Conservation (phyloP, 345 rosid genomes). For the Moricandia arvensis region DNA sequence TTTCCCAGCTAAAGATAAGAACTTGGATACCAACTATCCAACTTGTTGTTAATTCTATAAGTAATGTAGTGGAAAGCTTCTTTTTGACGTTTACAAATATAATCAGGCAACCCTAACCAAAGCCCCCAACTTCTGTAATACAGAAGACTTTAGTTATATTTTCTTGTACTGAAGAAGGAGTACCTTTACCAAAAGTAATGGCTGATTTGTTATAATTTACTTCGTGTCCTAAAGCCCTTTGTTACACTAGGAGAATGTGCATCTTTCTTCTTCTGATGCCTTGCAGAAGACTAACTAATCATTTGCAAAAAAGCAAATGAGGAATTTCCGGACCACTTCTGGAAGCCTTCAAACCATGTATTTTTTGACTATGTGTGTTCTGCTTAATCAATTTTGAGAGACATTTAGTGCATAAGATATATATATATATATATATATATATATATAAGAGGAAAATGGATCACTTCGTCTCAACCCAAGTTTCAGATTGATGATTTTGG, state of each 20-base stretch:
- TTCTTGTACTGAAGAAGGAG: neutral
- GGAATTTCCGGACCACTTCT: neutral
- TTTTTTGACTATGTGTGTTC: neutral
- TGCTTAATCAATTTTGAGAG: neutral
- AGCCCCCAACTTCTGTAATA: neutral
- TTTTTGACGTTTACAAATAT: no score
- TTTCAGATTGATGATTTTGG: neutral
- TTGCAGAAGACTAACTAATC: neutral
- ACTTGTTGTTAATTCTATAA: no score
- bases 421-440: no score
- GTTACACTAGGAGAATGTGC: neutral
- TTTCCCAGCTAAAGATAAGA: no score
- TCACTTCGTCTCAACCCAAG: neutral
- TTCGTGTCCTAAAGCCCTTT: neutral
- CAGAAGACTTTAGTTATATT: neutral
- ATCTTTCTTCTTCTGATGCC: neutral
- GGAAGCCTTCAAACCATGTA: neutral
- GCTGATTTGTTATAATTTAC: neutral
- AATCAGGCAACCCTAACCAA: neutral
- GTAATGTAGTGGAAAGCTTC: no score
- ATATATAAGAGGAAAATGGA: neutral
- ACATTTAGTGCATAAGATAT: neutral
- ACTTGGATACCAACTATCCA: no score
- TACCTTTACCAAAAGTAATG: neutral
- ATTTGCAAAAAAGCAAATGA: neutral